Evolutionary conservation across 2,329 filamentous ascomycete species (phyloP).

Genomic region (Trichophaea hybrida): DNA sequence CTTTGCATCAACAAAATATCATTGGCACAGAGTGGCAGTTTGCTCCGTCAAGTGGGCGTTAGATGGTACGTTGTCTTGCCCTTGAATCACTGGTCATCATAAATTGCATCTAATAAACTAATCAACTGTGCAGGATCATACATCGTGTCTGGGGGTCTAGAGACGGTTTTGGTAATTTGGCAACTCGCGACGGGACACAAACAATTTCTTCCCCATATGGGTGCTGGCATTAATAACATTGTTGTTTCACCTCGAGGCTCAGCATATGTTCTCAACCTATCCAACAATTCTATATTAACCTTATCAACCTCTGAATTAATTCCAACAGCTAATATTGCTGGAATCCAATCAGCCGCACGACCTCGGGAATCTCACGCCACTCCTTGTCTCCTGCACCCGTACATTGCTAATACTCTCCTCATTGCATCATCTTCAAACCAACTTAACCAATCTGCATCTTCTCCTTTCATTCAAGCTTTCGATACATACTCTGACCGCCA

Average conservation of each 20-base stretch:
- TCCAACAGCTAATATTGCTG: constrained; percentile 69
- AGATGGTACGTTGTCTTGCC: constrained; percentile 50
- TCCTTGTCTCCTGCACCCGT: constrained; percentile 49
- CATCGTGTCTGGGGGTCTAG: constrained; percentile 78
- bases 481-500: constrained; percentile 68
- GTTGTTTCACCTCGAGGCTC: constrained; percentile 66
- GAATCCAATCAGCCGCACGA: constrained; percentile 45
- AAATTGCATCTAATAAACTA: constrained; percentile 25
- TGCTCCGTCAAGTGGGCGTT: constrained; percentile 78
- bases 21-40: constrained; percentile 83
- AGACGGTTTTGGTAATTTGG: constrained; percentile 83
- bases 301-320: constrained; percentile 80
- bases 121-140: constrained; percentile 56
- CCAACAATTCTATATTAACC: constrained; percentile 84
- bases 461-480: constrained; percentile 66
- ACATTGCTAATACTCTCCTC: constrained; percentile 48
- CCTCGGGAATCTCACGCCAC: constrained; percentile 32
- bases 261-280: constrained; percentile 69
- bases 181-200: constrained; percentile 75
- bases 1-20: constrained; percentile 50
- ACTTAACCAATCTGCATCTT: constrained; percentile 28
- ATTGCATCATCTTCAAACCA: constrained; percentile 39
- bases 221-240: constrained; percentile 69
- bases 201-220: constrained; percentile 79
- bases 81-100: not conserved